Evolutionary conservation across 2,329 filamentous ascomycete genomes (phyloP), one percentile per base, ranked within the genome.

Genomic region (Alternaria hordeiaustralica): DNA sequence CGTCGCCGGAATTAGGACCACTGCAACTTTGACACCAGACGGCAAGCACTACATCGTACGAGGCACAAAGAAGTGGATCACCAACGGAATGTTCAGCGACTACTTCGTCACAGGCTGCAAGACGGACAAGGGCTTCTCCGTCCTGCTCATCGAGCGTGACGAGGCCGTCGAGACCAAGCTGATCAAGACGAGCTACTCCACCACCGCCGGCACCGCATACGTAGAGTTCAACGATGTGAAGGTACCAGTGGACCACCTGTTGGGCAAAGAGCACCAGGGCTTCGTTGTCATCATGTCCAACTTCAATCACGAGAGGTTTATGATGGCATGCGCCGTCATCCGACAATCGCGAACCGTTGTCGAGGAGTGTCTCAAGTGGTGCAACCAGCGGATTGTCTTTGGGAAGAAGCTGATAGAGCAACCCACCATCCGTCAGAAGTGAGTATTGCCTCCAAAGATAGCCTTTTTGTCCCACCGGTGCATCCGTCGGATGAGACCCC

Each of bases 311-410:
- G 92, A 94, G 82, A 87, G 92, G 30, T 93, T 91, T 86, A 90
- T 87, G 81, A 93, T 94, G 90, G 84, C 85, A 60, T 89, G 88
- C 84, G 81, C 78, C 55, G 88, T 89, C 4, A 85, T 90, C 63
- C 89, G 91, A 55, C 85, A 87, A 80, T 88, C 85, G 58, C 87
- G 92, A 66, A 86, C 86, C 2, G 87, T 95, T 13, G 89, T 93
- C 12, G 92, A 96, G 79, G 93, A 96, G 77, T 95, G 89, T 73
- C 83, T 96, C 67, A 96, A 96, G 79, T 97, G 94, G 93, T 86
- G 89, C 30, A 93, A 96, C 82, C 94, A 97, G 82, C 89, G 93
- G 54, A 85, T 94, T 25, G 92, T 96, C 68, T 96, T 96, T 77
- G 88, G 88, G 76, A 95, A 95, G 84, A 89, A 89, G 26, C 85